phyloP scores from a whole-genome alignment of 768 basidiomycete species.

The Mycena crocata region DNA sequence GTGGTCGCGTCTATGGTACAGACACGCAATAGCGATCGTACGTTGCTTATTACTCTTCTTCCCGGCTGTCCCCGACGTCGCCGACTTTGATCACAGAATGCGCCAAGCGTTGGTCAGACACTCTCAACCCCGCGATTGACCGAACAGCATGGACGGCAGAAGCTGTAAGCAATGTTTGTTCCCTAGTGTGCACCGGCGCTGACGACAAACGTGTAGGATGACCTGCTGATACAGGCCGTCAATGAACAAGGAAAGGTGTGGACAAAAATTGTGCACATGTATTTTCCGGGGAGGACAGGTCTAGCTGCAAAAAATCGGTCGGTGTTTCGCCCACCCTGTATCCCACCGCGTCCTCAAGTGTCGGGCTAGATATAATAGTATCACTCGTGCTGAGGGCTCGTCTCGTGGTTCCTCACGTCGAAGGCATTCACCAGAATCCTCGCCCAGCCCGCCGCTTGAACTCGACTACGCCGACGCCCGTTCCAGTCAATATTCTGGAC shows the following conservation, averaged over 20 bases:
- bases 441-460: conserved; percentile 13
- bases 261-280: conserved; percentile 72
- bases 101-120: conserved; percentile 73
- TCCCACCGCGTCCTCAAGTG: not conserved
- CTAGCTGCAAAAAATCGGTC: conserved; percentile 71
- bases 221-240: conserved; percentile 64
- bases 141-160: conserved; percentile 69
- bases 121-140: conserved; percentile 70
- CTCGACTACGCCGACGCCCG: conserved; percentile 2
- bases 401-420: conserved; percentile 12
- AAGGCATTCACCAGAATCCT: conserved; percentile 13
- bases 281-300: conserved; percentile 70
- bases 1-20: conserved; percentile 68
- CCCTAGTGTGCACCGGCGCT: not conserved
- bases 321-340: conserved; percentile 12
- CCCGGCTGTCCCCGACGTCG: conserved; percentile 23
- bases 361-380: conserved; percentile 60
- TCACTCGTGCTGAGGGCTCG: conserved; percentile 49
- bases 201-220: conserved; percentile 52
- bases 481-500: not conserved
- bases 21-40: conserved; percentile 70
- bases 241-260: conserved; percentile 68
- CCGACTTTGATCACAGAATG: conserved; percentile 52
- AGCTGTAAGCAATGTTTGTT: conserved; percentile 48
- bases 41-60: conserved; percentile 37